A percentile compares a stretch with the other conserved stretches of the same genome.
phyloP scores from a whole-genome alignment of 345 rosid species.

The Acer campestre region DNA sequence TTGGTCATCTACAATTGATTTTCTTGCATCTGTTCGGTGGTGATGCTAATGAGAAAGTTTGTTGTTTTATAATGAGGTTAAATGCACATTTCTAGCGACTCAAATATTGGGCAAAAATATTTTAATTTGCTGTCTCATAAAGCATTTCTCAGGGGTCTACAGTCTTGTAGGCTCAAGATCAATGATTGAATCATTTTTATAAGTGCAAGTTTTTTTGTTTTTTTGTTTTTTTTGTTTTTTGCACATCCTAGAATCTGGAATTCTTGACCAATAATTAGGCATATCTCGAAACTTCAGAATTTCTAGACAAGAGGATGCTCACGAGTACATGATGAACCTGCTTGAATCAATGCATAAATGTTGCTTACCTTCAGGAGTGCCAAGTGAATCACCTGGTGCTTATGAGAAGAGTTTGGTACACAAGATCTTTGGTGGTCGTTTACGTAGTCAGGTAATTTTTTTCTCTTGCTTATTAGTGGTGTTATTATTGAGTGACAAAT shows the following conservation, averaged over 20 bases:
- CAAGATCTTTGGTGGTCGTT: constrained; percentile 94
- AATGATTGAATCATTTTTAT: neutral
- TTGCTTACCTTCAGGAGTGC: constrained; percentile 92
- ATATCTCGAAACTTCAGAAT: constrained; percentile 82
- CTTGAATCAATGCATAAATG: constrained; percentile 98
- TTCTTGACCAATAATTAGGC: constrained; percentile 64
- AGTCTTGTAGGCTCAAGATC: neutral
- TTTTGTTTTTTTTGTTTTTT: neutral
- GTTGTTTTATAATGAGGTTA: neutral
- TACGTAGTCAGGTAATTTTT: constrained; percentile 78
- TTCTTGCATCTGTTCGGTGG: no score
- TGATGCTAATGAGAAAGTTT: neutral
- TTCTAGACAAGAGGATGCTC: constrained; percentile 94
- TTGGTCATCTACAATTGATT: no score
- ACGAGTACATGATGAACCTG: constrained; percentile 93
- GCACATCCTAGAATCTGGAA: constrained; percentile 23
- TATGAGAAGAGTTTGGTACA: constrained; percentile 92
- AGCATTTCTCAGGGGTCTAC: neutral
- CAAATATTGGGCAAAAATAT: neutral
- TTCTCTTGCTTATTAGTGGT: neutral
- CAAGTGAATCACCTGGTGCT: constrained; percentile 85
- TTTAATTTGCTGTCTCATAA: neutral
- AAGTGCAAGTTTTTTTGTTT: neutral
- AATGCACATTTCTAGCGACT: neutral
- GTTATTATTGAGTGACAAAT: neutral